phyloP scores from a whole-genome alignment of 768 basidiomycete genomes.

The Clitopilus passeckerianus region DNA sequence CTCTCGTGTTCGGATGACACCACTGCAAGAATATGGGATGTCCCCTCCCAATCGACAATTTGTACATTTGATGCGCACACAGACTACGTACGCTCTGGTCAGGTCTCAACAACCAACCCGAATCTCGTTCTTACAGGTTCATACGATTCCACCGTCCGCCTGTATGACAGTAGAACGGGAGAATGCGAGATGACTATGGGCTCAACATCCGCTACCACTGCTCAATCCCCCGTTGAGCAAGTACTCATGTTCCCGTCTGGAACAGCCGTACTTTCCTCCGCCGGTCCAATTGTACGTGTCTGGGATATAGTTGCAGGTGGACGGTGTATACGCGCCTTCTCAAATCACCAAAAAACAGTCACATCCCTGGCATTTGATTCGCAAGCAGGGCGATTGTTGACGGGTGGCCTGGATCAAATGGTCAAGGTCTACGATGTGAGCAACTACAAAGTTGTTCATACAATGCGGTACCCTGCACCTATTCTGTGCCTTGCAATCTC shows the following conservation, averaged over 20 bases:
- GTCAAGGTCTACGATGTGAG: slow-evolving; percentile 97
- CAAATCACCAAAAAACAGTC: slow-evolving; percentile 98
- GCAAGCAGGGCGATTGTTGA: slow-evolving; percentile 72
- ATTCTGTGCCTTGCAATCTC: slow-evolving; percentile 88
- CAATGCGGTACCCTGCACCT: slow-evolving; percentile 97
- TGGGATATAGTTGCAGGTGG: slow-evolving; percentile 96
- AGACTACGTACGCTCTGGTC: slow-evolving; percentile 94
- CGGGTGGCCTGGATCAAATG: slow-evolving; percentile 93
- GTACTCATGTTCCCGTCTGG: slow-evolving; percentile 91
- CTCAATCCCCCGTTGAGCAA: slow-evolving; percentile 77
- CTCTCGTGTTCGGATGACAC: slow-evolving; percentile 97
- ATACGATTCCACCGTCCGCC: slow-evolving; percentile 86
- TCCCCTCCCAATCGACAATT: slow-evolving; percentile 80
- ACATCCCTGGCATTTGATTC: slow-evolving; percentile 83
- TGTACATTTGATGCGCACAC: slow-evolving; percentile 81
- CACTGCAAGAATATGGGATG: slow-evolving; percentile 91
- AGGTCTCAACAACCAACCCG: slow-evolving; percentile 79
- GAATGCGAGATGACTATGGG: slow-evolving; percentile 81
- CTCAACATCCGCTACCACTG: slow-evolving; percentile 20
- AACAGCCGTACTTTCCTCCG: slow-evolving; percentile 77
- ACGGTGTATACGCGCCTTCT: slow-evolving; percentile 83
- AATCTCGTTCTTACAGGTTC: slow-evolving; percentile 88
- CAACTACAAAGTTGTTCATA: slow-evolving; percentile 93
- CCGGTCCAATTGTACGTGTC: slow-evolving; percentile 88
- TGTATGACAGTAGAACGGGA: slow-evolving; percentile 85